Conservation (phyloP, 2,329 filamentous ascomycete species). For the Talaromyces sp. region DNA sequence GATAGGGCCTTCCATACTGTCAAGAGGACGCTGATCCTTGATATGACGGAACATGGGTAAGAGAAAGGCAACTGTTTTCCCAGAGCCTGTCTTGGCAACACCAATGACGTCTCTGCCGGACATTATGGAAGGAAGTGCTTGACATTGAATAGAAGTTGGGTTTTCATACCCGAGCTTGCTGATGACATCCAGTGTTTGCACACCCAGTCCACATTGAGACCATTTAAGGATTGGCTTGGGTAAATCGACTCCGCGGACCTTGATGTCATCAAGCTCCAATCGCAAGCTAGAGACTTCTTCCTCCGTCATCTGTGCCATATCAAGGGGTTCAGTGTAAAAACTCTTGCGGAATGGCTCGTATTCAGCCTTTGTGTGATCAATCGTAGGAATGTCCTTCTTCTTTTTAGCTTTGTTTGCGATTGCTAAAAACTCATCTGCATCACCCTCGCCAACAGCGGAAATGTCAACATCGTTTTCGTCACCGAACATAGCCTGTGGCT, state of each 20-base stretch:
- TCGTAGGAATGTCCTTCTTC: conserved; percentile 87
- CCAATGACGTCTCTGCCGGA: conserved; percentile 92
- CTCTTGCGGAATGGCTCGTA: conserved; percentile 84
- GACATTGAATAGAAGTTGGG: conserved; percentile 90
- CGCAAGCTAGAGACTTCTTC: conserved; percentile 77
- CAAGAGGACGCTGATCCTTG: conserved; percentile 80
- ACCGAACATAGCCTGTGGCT: conserved; percentile 80
- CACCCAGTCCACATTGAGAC: conserved; percentile 87
- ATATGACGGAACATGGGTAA: conserved; percentile 98
- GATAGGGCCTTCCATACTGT: conserved; percentile 79
- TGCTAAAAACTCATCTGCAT: conserved; percentile 60
- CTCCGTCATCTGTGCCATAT: conserved; percentile 75
- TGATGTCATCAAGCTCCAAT: conserved; percentile 89
- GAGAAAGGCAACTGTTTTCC: conserved; percentile 93
- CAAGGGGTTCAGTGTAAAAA: conserved; percentile 87
- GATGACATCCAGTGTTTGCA: conserved; percentile 81
- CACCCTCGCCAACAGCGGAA: conserved; percentile 55
- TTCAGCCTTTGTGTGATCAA: conserved; percentile 81
- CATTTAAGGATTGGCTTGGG: conserved; percentile 94
- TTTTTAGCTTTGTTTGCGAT: conserved; percentile 61
- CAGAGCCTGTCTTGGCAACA: conserved; percentile 94
- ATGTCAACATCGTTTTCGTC: conserved; percentile 69
- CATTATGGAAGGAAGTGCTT: conserved; percentile 92
- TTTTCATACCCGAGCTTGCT: conserved; percentile 74
- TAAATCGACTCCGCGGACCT: conserved; percentile 79